These are phyloP conservation scores for Vicia sativa DNA, from an alignment of 306 rosid genomes.

Conservation along the genomic window DNA sequence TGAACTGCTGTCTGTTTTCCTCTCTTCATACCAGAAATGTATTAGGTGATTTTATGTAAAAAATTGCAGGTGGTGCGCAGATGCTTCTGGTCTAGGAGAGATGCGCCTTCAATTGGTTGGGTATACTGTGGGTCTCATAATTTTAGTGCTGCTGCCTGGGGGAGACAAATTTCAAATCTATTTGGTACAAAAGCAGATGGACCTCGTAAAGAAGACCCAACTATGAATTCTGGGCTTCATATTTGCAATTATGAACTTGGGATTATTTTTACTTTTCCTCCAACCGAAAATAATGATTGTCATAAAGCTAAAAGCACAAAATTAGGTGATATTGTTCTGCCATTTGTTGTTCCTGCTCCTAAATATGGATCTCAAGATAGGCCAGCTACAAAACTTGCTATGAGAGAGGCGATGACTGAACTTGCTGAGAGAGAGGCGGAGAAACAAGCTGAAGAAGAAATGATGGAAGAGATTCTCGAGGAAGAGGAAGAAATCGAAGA, in stretches of 20 bases:
- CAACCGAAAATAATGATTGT: slow-evolving; percentile 39
- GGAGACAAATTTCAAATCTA: slow-evolving; percentile 58
- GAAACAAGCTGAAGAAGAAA: slow-evolving; percentile 49
- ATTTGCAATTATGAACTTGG: slow-evolving; percentile 88
- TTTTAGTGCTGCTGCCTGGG: slow-evolving; percentile 94
- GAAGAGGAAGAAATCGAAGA: slow-evolving; percentile 61
- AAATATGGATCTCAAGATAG: slow-evolving; percentile 65
- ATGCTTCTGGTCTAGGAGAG: slow-evolving; percentile 58
- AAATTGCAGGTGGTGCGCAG: slow-evolving; percentile 63
- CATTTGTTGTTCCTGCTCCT: slow-evolving; percentile 84
- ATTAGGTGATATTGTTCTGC: slow-evolving; percentile 66
- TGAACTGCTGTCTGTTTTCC: not conserved
- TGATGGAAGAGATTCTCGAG: slow-evolving; percentile 64
- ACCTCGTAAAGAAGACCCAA: slow-evolving; percentile 37
- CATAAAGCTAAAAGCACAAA: slow-evolving; percentile 35
- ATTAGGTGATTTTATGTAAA: slow-evolving; percentile 7
- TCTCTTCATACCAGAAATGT: not conserved
- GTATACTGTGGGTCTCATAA: slow-evolving; percentile 84
- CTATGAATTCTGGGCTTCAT: slow-evolving; percentile 58
- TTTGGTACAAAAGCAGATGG: slow-evolving; percentile 44
- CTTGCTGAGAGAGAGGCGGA: slow-evolving; percentile 46
- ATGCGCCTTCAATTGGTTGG: slow-evolving; percentile 67
- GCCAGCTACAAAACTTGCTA: slow-evolving; percentile 76
- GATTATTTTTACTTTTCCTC: slow-evolving; percentile 74
- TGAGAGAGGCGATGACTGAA: slow-evolving; percentile 72